Evolutionary conservation across 139 green algal genomes (phyloP).

Genomic region (Closterium sp.): DNA sequence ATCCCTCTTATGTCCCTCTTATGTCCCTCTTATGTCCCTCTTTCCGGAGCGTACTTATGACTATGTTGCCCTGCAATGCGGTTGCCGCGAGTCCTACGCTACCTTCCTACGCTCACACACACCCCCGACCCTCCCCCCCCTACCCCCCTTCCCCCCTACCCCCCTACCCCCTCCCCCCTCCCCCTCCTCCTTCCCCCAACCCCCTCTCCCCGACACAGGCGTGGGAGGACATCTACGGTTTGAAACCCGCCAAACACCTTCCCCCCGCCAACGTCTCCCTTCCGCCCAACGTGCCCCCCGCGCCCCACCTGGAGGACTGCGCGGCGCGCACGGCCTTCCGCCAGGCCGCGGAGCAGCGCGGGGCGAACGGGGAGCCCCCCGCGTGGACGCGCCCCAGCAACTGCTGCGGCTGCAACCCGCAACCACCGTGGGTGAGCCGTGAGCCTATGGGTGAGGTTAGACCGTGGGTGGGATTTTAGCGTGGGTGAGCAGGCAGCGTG

Average conservation of each 20-base stretch:
- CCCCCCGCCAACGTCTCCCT: background rate
- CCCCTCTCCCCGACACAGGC: background rate
- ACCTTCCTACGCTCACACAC: too few relatives aligned
- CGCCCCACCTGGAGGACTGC: conserved; percentile 4
- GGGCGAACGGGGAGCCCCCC: background rate
- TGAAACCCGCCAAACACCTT: background rate
- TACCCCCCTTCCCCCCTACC: background rate
- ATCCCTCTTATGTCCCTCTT: too few relatives aligned
- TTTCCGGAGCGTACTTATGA: too few relatives aligned
- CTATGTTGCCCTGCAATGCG: too few relatives aligned
- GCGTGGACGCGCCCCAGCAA: background rate
- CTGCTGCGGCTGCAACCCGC: background rate
- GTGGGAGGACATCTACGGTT: background rate
- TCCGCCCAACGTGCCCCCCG: background rate
- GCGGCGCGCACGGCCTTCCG: background rate
- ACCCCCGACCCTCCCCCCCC: background rate
- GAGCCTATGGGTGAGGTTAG: background rate
- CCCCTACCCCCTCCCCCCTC: too few relatives aligned
- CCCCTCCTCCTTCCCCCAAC: too few relatives aligned
- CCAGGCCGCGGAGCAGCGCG: background rate
- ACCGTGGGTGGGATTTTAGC: too few relatives aligned
- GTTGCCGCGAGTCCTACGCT: too few relatives aligned
- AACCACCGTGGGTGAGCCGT: background rate
- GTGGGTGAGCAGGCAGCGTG: too few relatives aligned
- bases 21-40: too few relatives aligned